Base-by-base conservation (phyloP, 2,329 filamentous ascomycete genomes). In the Eutypella sp. region DNA sequence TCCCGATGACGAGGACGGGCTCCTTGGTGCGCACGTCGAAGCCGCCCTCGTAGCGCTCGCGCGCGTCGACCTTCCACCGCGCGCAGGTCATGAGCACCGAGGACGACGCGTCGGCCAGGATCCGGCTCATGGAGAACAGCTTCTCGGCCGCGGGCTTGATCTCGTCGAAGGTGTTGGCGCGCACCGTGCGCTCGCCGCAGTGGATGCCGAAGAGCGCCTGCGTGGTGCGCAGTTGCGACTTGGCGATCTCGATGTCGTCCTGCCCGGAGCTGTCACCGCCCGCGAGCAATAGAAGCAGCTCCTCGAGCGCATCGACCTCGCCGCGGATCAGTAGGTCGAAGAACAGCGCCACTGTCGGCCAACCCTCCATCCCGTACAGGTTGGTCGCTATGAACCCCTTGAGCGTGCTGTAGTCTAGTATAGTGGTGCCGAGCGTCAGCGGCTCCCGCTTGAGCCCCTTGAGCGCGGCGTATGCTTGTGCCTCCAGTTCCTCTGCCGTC, bases 401-500 rank as follows among this genome's bases (percentile, higher is more conserved):
- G 18, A 62, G 13, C 24, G 41, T 20, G 16, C 22, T 41, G 49
- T 62, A 62, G 45, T 62, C 58, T 20, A 66, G 4, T 2, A 62
- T 27, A 15, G 27, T 31, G 39, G 43, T 46, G 3, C 51, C 48
- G 22, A 59, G 18, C 2, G 57, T 42, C 19, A 66, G 38, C 3
- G 65, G 64, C 5, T 54, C 47, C 27, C 49, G 49, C 37, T 59
- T 64, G 42, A 66, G 39, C 6, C 41, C 42, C 2, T 66, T 57
- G 27, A 65, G 50, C 1, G 62, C 45, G 6, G 53, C 50, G 48
- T 55, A 59, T 23, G 60, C 40, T 47, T 76, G 70, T 6, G 66
- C 65, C 39, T 72, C 68, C 11, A 73, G 71, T 27, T 68, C 66
- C 1, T 51, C 60, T 1, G 56, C 60, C 0, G 64, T 66, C 31